phyloP scores from a whole-genome alignment of 2,329 filamentous ascomycete genomes.

The Arthrinium phaeospermum region DNA sequence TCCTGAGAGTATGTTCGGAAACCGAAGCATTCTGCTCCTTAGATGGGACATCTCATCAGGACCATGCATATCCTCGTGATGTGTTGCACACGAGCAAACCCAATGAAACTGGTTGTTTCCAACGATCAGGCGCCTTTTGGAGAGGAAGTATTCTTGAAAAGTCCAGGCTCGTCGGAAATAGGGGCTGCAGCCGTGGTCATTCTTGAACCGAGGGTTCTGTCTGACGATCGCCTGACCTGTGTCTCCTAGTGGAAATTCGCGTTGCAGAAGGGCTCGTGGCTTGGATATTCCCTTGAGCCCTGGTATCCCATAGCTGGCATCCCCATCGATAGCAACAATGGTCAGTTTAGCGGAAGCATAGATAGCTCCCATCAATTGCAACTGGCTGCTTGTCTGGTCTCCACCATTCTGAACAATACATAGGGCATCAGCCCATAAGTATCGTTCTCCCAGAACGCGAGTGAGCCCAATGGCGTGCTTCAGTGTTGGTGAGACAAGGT shows the following conservation, averaged over 20 bases:
- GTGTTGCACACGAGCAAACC: background rate
- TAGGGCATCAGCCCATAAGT: slow-evolving; percentile 20
- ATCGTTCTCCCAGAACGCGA: slow-evolving; percentile 6
- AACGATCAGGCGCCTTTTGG: slow-evolving; percentile 3
- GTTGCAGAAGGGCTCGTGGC: background rate
- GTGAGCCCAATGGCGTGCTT: background rate
- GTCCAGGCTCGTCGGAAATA: slow-evolving; percentile 21
- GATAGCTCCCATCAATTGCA: slow-evolving; percentile 18
- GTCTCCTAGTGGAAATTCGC: background rate
- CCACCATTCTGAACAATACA: slow-evolving; percentile 21
- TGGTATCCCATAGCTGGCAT: slow-evolving; percentile 15
- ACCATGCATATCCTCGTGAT: background rate
- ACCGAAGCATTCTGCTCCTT: background rate
- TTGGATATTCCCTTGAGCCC: slow-evolving; percentile 5
- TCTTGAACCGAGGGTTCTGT: background rate
- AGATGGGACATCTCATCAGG: background rate
- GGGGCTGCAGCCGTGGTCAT: background rate
- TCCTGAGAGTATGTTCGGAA: background rate
- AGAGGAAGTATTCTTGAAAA: slow-evolving; percentile 17
- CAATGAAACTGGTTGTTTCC: slow-evolving; percentile 17
- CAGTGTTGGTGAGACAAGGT: background rate
- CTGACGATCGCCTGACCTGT: background rate
- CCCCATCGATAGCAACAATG: slow-evolving; percentile 14
- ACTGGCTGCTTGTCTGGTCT: background rate
- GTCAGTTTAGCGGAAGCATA: slow-evolving; percentile 21